Percentiles rank a stretch among this genome's conserved stretches.
Evolutionary conservation across 495 filamentous ascomycete species (phyloP).

Genomic region (Aspergillus nanangensis): DNA sequence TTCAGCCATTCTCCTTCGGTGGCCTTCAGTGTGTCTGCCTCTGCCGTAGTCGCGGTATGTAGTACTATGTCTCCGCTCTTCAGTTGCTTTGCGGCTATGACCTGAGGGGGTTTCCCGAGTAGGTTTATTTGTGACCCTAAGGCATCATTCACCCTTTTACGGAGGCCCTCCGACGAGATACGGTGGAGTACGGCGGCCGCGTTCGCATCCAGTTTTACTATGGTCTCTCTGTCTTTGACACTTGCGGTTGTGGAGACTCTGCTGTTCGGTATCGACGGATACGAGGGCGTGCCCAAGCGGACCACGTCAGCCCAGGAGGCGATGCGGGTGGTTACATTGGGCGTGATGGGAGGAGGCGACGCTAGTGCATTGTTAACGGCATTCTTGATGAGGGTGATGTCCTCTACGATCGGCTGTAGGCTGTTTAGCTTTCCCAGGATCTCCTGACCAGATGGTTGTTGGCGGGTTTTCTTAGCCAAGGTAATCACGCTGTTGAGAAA

Average conservation of each 20-base stretch:
- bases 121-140: slow-evolving; percentile 1
- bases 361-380: background rate
- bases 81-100: slow-evolving; percentile 2
- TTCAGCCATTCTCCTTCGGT: background rate
- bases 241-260: background rate
- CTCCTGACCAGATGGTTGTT: background rate
- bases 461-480: background rate
- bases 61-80: slow-evolving; percentile 1
- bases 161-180: background rate
- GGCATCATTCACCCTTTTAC: slow-evolving; percentile 3
- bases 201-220: slow-evolving; percentile 2
- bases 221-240: background rate
- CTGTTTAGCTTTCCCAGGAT: background rate
- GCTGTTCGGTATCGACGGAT: background rate
- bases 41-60: background rate
- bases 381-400: background rate
- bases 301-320: slow-evolving; percentile 1
- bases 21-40: background rate
- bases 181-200: background rate
- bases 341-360: background rate
- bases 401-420: background rate
- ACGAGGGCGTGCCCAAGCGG: background rate
- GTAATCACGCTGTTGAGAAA: background rate
- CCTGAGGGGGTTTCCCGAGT: slow-evolving; percentile 1
- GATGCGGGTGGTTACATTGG: background rate